Percentiles rank a stretch among this genome's conserved stretches.
Evolutionary conservation across 1,284 basidiomycete species (phyloP).

Genomic region (Stereum hirsutum): DNA sequence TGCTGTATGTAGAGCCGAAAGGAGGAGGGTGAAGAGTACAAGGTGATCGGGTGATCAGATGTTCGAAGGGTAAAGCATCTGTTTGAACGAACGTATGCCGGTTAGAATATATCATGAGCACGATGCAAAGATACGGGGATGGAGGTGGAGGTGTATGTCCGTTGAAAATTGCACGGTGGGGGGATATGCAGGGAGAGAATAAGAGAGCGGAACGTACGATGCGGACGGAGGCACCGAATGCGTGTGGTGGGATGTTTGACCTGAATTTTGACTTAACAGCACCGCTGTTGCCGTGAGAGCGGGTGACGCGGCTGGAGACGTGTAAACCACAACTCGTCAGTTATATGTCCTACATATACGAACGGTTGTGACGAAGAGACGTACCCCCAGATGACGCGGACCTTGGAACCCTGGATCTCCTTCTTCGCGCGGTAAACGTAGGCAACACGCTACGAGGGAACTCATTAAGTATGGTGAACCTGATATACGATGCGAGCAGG

Average conservation of each 20-base stretch:
- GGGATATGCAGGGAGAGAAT: neutral
- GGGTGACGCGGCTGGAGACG: slow-evolving; percentile 69
- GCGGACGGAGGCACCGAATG: slow-evolving; percentile 92
- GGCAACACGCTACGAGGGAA: slow-evolving; percentile 73
- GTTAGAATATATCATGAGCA: too few species aligned
- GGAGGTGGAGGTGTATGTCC: too few species aligned
- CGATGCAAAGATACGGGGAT: too few species aligned
- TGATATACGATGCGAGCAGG: slow-evolving; percentile 1
- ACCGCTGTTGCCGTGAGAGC: slow-evolving; percentile 91
- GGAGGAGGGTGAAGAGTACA: too few species aligned
- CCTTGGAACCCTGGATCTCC: slow-evolving; percentile 86
- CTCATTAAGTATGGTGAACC: neutral
- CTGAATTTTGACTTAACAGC: slow-evolving; percentile 98
- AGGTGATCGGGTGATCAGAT: slow-evolving; percentile 32
- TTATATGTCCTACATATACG: neutral
- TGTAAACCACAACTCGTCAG: neutral
- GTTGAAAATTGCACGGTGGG: neutral
- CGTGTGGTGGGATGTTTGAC: slow-evolving; percentile 92
- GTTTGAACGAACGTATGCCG: slow-evolving; percentile 2
- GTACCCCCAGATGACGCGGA: slow-evolving; percentile 96
- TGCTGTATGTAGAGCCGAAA: too few species aligned
- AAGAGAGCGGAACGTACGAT: slow-evolving; percentile 55
- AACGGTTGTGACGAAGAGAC: slow-evolving; percentile 19
- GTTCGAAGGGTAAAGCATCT: slow-evolving; percentile 49
- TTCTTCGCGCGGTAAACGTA: slow-evolving; percentile 97